Base-by-base conservation (phyloP, 2,329 filamentous ascomycete genomes). In the Fusarium sp. region DNA sequence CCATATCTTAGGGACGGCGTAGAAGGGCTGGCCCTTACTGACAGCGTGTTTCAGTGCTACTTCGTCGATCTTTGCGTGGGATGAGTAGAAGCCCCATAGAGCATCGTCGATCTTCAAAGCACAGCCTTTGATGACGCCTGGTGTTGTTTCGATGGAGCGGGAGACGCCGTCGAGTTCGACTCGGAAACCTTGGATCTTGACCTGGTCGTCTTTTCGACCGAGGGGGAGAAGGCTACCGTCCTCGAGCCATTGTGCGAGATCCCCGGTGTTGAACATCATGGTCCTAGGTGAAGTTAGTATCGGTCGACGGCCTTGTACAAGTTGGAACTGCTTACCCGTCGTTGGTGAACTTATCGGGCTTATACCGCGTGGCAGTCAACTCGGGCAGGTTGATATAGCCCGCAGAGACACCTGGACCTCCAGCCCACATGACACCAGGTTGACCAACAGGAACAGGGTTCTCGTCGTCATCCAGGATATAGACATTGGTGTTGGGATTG, bases 351-450 rank as follows among this genome's bases (percentile, higher is more conserved):
- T 68, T 68, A 17, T 67, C 65, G 2, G 32, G 17, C 20, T 67
- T 67, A 4, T 67, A 67, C 1, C 65, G 49, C 17, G 28, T 50
- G 1, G 45, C 53, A 11, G 65, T 67, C 1, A 68, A 6, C 7
- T 61, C 52, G 0, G 64, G 54, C 0, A 67, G 32, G 20, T 64
- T 64, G 20, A 68, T 32, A n/a, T 67, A 67, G 23, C 64, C 64
- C 6, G 40, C 36, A 1, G 65, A 65, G 2, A 67, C 65, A 21
- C 65, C 59, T 2, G n/a, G 40, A 6, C 65, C 65, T 0, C 65
- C 85, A 9, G 85, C 85, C 85, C 85, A 88, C 81, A 88, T 85
- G 4, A 81, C 72, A 7, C 86, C 86, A 1, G 83, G 77, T 51
- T 79, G 69, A 2, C 86, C 86, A 6, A 83, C 74, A 2, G 75